Evolutionary conservation across 1,284 basidiomycete species (phyloP), one percentile per base, ranked within the genome.

Genomic region (Chalciporus sp.): DNA sequence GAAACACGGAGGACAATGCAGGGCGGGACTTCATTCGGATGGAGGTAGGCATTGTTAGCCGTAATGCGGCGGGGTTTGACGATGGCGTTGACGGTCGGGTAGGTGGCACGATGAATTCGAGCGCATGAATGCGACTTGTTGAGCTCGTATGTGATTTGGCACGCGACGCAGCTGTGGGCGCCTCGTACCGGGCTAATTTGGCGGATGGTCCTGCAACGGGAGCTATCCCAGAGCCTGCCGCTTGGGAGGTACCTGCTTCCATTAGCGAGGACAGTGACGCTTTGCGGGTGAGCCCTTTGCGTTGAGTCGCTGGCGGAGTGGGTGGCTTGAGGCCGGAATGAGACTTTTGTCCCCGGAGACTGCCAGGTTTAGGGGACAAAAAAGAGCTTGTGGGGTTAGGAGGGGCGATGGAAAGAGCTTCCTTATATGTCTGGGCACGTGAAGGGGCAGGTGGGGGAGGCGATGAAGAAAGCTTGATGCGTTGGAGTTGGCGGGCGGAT

Each of bases 41-140:
- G 19, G 81, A 82, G 7, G 89, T 93, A 1, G 92, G 92, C 88
- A 92, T 89, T n/a, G 90, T 94, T 43, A 94, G 77, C 33, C 92
- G 83, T 46, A 89, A 77, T 12, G 88, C 88, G 20, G 79, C 79
- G 19, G 87, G 79, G 68, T 88, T 90, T 3, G 86, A 80, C 7
- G 88, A 88, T 3, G 90, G 89, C 2, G 90, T 92, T 23, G 82
- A 84, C 4, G 90, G 88, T 42, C 89, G 79, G 8, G 85, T 81
- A 8, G 88, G 85, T n/a, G 88, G 86, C n/a, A 88, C 78, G 62
- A 76, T 79, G 66, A 81, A 84, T 51, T 90, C 87, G 35, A 78
- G 62, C n/a, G 68, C 71, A 57, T 80, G 76, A 23, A 82, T 76
- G 48, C 84, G 81, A 62, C 81, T 79, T 12, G 83, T 79, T 11